phyloP scores from a whole-genome alignment of 2,329 filamentous ascomycete genomes.

The Pyrenophora seminiperda region DNA sequence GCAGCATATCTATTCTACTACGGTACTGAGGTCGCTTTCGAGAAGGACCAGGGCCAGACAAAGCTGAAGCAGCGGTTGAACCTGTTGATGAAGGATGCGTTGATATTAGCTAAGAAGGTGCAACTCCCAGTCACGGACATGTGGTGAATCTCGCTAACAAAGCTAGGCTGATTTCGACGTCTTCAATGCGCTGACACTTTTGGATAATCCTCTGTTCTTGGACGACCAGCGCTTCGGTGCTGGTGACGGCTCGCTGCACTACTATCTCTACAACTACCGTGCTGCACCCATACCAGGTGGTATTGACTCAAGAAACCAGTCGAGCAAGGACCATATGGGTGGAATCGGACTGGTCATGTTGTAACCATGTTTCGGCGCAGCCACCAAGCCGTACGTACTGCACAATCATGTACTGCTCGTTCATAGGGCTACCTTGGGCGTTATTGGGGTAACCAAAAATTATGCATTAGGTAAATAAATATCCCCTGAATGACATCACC shows the following conservation, averaged over 20 bases:
- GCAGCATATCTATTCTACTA: slow-evolving; percentile 99
- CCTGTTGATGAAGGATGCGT: slow-evolving; percentile 77
- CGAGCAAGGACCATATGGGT: slow-evolving; percentile 78
- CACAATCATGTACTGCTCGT: background rate
- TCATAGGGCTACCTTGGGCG: too few relatives aligned
- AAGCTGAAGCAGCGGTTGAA: slow-evolving; percentile 82
- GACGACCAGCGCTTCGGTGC: slow-evolving; percentile 93
- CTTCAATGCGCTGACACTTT: slow-evolving; percentile 90
- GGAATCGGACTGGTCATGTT: slow-evolving; percentile 90
- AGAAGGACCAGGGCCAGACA: slow-evolving; percentile 55
- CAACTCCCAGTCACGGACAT: slow-evolving; percentile 6
- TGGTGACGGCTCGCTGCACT: slow-evolving; percentile 93
- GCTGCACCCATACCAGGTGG: slow-evolving; percentile 84
- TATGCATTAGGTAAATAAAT: background rate
- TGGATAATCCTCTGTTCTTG: slow-evolving; percentile 93
- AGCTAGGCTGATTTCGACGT: slow-evolving; percentile 80
- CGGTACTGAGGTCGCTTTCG: slow-evolving; percentile 78
- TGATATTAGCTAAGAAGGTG: slow-evolving; percentile 83
- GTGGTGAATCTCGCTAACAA: background rate
- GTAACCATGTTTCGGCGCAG: slow-evolving; percentile 42
- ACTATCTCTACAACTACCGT: slow-evolving; percentile 97
- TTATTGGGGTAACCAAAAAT: background rate
- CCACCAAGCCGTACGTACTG: background rate
- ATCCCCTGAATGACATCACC: background rate
- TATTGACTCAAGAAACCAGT: slow-evolving; percentile 75